Conservation (phyloP, 2,329 filamentous ascomycete species). For the Lecanicillium sp. region DNA sequence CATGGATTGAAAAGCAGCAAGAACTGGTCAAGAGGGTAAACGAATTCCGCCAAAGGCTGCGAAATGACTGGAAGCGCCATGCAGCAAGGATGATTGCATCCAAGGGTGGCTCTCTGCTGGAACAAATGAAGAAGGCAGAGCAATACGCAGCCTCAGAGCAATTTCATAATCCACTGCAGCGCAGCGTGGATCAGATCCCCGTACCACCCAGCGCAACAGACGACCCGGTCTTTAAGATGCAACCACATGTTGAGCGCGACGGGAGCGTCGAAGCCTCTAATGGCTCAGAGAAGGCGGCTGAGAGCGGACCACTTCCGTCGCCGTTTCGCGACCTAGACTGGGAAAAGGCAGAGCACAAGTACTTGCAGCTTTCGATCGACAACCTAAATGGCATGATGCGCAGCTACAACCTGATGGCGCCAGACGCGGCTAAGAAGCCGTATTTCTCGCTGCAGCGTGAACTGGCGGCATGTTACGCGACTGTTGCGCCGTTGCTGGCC, state of each 20-base stretch:
- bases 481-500: constrained; percentile 71
- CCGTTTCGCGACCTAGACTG: constrained; percentile 76
- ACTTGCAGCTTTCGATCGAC: constrained; percentile 66
- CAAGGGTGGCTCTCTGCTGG: constrained; percentile 63
- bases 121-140: constrained; percentile 63
- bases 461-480: constrained; percentile 71
- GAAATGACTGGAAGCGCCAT: constrained; percentile 78
- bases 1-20: constrained; percentile 99
- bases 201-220: constrained; percentile 38
- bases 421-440: constrained; percentile 83
- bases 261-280: too few species aligned
- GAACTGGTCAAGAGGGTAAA: constrained; percentile 64
- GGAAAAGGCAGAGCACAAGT: constrained; percentile 63
- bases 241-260: constrained; percentile 26
- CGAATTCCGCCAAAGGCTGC: constrained; percentile 64
- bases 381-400: constrained; percentile 74
- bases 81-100: constrained; percentile 71
- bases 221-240: constrained; percentile 37
- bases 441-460: constrained; percentile 83
- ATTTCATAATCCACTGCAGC: constrained; percentile 48
- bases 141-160: constrained; percentile 70
- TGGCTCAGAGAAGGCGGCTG: too few species aligned
- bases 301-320: constrained; percentile 28
- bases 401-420: constrained; percentile 92
- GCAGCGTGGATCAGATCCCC: constrained; percentile 32